Percentiles rank a stretch among this genome's conserved stretches.
Conservation (phyloP, 495 filamentous ascomycete genomes). For the Rhypophila decipiens region DNA sequence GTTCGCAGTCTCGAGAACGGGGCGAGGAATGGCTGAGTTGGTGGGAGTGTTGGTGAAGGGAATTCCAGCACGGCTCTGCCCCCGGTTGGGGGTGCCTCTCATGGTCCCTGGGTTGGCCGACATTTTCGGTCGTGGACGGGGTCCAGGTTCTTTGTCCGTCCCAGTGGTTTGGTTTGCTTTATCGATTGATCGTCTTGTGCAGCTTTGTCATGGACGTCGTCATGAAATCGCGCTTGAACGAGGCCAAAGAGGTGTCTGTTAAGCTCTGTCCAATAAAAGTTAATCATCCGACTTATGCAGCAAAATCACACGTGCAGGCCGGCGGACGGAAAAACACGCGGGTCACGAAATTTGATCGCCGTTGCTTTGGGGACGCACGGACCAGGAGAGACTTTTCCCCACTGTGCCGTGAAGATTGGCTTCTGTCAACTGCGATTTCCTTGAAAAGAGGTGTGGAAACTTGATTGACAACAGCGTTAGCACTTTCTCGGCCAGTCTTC, state of each 20-base stretch:
- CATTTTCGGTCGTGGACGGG: too few species aligned
- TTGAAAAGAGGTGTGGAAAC: too few species aligned
- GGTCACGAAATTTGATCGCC: slow-evolving; percentile 12
- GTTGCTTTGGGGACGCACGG: slow-evolving; percentile 23
- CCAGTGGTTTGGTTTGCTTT: too few species aligned
- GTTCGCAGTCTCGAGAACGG: slow-evolving; percentile 59
- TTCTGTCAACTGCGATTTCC: too few species aligned
- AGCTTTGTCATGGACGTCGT: neutral
- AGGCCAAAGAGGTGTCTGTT: neutral
- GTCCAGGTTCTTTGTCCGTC: neutral
- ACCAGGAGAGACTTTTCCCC: slow-evolving; percentile 4
- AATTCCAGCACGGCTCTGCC: slow-evolving; percentile 57
- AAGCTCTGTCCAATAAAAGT: slow-evolving; percentile 9
- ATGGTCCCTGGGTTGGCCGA: slow-evolving; percentile 35
- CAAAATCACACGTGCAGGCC: neutral
- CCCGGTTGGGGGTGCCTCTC: slow-evolving; percentile 57
- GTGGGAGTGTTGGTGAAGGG: slow-evolving; percentile 64
- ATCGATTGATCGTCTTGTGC: too few species aligned
- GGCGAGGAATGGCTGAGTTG: slow-evolving; percentile 74
- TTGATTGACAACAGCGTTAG: too few species aligned
- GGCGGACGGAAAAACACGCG: slow-evolving; percentile 3
- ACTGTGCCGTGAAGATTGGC: too few species aligned
- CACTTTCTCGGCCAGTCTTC: too few species aligned
- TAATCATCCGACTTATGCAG: slow-evolving; percentile 2
- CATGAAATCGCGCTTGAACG: neutral